Conservation (phyloP, 2,329 filamentous ascomycete genomes). For the Pestalotiopsis sp. region DNA sequence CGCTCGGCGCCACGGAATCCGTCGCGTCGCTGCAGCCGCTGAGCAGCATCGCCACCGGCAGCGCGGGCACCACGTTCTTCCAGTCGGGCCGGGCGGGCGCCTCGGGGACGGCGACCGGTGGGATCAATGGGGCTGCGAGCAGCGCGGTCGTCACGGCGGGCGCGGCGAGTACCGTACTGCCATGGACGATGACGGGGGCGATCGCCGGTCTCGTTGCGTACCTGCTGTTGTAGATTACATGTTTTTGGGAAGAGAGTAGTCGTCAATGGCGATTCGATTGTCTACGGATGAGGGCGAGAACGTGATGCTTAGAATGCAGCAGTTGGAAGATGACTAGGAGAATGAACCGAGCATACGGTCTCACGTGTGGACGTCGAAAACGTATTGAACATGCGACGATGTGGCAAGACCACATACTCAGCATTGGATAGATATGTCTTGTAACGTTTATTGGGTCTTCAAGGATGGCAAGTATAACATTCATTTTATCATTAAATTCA, state of each 20-base stretch:
- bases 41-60: background rate
- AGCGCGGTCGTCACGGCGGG: background rate
- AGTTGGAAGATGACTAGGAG: background rate
- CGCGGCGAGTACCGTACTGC: background rate
- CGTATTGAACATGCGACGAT: background rate
- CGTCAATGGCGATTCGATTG: too few relatives aligned
- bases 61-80: background rate
- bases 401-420: background rate
- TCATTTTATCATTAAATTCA: background rate
- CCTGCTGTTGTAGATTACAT: background rate
- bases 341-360: background rate
- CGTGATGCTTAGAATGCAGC: background rate
- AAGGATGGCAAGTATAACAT: background rate
- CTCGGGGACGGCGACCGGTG: background rate
- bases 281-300: background rate
- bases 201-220: background rate
- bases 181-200: background rate
- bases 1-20: background rate
- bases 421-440: background rate
- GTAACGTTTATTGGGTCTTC: background rate
- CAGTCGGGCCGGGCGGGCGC: background rate
- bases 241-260: background rate
- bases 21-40: constrained; percentile 2
- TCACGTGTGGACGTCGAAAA: background rate
- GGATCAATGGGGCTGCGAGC: background rate